phyloP scores from a whole-genome alignment of 306 rosid genomes.

The Cicer chorassanicum region DNA sequence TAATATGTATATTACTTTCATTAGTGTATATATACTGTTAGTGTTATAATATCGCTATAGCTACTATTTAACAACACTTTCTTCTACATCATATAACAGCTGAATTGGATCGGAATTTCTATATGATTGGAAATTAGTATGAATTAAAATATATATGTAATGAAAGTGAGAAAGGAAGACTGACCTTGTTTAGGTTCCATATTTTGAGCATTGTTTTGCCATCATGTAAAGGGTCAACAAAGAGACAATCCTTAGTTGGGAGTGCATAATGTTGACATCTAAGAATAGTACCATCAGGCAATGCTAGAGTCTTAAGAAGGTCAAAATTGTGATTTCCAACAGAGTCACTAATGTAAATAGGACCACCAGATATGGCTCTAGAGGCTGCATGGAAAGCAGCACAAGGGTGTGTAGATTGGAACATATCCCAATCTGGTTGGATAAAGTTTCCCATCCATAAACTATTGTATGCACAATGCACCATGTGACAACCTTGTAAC shows the following conservation, averaged over 20 bases:
- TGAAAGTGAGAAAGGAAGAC: neutral
- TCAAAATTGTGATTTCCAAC: slow-evolving; percentile 89
- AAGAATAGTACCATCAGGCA: slow-evolving; percentile 91
- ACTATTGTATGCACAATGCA: slow-evolving; percentile 91
- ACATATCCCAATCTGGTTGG: slow-evolving; percentile 99
- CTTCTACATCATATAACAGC: neutral
- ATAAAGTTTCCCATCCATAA: slow-evolving; percentile 98
- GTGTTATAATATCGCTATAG: too few relatives aligned
- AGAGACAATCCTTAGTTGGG: slow-evolving; percentile 84
- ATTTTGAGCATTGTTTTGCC: slow-evolving; percentile 94
- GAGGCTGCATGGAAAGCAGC: slow-evolving; percentile 96
- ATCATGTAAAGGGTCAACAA: slow-evolving; percentile 86
- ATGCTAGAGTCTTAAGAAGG: slow-evolving; percentile 64
- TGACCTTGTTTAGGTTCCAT: slow-evolving; percentile 92
- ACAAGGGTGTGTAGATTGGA: slow-evolving; percentile 93
- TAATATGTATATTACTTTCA: neutral
- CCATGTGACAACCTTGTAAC: slow-evolving; percentile 99
- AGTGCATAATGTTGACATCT: slow-evolving; percentile 83
- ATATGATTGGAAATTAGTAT: neutral
- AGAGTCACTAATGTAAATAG: slow-evolving; percentile 78
- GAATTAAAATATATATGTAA: neutral
- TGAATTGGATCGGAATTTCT: neutral
- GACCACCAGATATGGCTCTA: slow-evolving; percentile 94
- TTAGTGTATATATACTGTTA: too few relatives aligned
- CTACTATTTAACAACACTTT: neutral